Base-by-base conservation (phyloP, 257 asterid species). In the Euphrasia confusa region DNA sequence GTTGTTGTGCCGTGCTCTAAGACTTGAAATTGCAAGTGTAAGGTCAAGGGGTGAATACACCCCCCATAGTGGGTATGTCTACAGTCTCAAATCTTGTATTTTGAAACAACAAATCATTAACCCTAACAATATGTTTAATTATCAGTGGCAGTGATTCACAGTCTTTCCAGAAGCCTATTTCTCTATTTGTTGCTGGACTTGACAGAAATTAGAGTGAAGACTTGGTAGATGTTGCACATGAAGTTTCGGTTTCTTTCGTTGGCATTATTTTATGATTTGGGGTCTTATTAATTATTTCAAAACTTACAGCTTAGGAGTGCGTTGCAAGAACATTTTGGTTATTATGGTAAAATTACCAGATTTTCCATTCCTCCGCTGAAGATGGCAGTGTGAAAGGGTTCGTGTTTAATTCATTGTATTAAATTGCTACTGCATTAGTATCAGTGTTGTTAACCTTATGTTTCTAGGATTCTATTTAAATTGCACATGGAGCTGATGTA, bases 381-480 rank as follows among this genome's bases (percentile, higher is more conserved):
- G 98, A 88, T 2, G 82, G 92, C 54, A 73, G 74, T 45, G 17
- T 68, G 58, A 88, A 81, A 74, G 98, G 98, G 98, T 88, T 14
- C 12, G 79, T 68, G 10, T 26, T 40, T 1, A 30, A 30, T 13
- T 13, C 21, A 7, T 50, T 50, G 12, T 17, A 40, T 7, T 28
- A 28, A 28, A 4, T 28, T 1, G 4, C 32, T 28, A 28, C 2
- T 28, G 32, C 32, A 28, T 28, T 28, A 28, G 32, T 28, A 2
- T 28, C 32, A 28, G 7, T 7, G 17, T 15, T 1, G 26, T 50
- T 50, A 47, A n/a, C n/a, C n/a, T n/a, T n/a, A n/a, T n/a, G n/a
- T n/a, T n/a, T n/a, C n/a, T n/a, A n/a, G n/a, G n/a, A n/a, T n/a
- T n/a, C n/a, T n/a, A n/a, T n/a, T n/a, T n/a, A n/a, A n/a, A n/a